Evolutionary conservation across 768 basidiomycete species (phyloP), one percentile per base, ranked within the genome.

Genomic region (Ramaria rubella): DNA sequence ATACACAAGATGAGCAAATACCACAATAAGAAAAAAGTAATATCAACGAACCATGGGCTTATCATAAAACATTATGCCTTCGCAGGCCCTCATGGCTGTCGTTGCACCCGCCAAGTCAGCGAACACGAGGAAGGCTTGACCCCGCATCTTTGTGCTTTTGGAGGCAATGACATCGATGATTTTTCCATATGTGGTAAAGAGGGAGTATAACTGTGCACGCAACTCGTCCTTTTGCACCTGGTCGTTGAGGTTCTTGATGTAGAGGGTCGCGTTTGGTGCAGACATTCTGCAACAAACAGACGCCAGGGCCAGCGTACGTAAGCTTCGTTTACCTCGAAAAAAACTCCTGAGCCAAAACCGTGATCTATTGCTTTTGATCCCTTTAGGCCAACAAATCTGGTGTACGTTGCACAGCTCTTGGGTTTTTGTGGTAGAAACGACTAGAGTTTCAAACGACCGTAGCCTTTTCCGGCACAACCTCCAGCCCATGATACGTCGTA

Each of bases 41-140:
- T 26, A 56, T 33, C 33, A n/a, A 76, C 86, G 74, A 70, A 94
- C 93, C 73, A 95, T 78, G 26, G 90, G 88, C 66, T 92, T 94
- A 66, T 92, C 88, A 67, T 95, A 96, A 71, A 95, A 95, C 26
- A 82, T 60, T 82, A 95, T 90, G 54, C 95, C 95, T 65, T 92
- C 88, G 67, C 94, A 87, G 45, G 87, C 91, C 49, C 95, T 81
- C 83, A 97, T 80, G 33, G 95, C 95, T 53, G 91, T 82, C 5
- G 95, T 97, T 57, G 93, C 91, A 53, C 85, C 83, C 9, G 90
- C 82, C 49, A 95, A 83, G 73, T 98, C 95, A 50, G 82, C 80
- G 73, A 96, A 98, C 64, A 95, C 93, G 66, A 97, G 85, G 72
- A 96, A 98, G 1, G 95, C 95, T 71, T 96, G 94, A 21, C 94